phyloP scores from a whole-genome alignment of 129 eudicot species.

The Chrysanthemum seticuspe region DNA sequence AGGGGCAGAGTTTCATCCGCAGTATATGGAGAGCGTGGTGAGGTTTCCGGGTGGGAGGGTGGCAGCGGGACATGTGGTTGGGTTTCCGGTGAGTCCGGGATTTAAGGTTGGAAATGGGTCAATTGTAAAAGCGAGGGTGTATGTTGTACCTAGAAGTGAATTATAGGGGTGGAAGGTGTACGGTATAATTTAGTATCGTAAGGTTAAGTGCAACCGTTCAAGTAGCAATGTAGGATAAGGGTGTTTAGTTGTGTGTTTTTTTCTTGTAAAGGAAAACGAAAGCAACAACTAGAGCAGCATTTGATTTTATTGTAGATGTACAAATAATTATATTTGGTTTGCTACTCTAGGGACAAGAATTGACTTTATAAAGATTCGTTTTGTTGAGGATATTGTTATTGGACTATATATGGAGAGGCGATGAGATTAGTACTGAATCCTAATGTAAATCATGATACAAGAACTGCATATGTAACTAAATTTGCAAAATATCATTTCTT shows the following conservation, averaged over 20 bases:
- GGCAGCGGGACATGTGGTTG: slow-evolving; percentile 66
- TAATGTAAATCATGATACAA: too few relatives aligned
- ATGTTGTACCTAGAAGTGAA: slow-evolving; percentile 73
- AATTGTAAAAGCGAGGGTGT: slow-evolving; percentile 85
- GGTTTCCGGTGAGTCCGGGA: slow-evolving; percentile 97
- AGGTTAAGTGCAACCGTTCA: slow-evolving; percentile 4
- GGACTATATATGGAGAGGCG: not conserved
- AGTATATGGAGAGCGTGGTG: slow-evolving; percentile 92
- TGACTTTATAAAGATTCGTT: not conserved
- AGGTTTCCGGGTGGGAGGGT: slow-evolving; percentile 71
- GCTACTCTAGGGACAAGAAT: slow-evolving; percentile 7
- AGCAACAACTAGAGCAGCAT: slow-evolving; percentile 16
- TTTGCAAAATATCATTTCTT: too few relatives aligned
- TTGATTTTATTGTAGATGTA: slow-evolving; percentile 19
- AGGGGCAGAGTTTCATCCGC: slow-evolving; percentile 83
- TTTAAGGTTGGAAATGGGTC: slow-evolving; percentile 85
- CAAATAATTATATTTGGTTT: not conserved
- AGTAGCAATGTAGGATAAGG: not conserved
- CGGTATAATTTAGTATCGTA: slow-evolving; percentile 23
- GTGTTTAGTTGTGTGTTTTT: slow-evolving; percentile 16
- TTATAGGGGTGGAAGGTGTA: slow-evolving; percentile 32
- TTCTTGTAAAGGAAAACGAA: slow-evolving; percentile 9
- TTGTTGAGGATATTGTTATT: too few relatives aligned
- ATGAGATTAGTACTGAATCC: not conserved
- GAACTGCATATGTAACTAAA: too few relatives aligned